These are phyloP conservation scores for Orbilia ellipsospora DNA, from an alignment of 2,329 filamentous ascomycete genomes.

Conservation along the genomic window DNA sequence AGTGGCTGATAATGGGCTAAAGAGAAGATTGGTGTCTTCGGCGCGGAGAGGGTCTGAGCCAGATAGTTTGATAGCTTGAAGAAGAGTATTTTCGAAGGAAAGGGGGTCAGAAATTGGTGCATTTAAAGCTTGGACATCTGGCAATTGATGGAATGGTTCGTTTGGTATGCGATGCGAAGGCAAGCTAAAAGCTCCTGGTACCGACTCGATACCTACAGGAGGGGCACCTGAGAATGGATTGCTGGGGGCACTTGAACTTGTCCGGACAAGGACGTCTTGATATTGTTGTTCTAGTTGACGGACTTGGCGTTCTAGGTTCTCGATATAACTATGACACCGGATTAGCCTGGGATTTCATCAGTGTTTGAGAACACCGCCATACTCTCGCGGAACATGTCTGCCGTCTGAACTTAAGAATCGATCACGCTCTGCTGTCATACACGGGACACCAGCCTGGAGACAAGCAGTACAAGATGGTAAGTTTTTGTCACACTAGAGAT, in stretches of 20 bases:
- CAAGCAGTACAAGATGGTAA: constrained; percentile 47
- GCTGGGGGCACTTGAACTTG: constrained; percentile 1
- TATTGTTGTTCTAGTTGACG: constrained; percentile 32
- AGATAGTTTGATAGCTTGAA: constrained; percentile 44
- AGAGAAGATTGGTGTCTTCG: constrained; percentile 42
- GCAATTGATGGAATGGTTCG: background rate
- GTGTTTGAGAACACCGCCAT: background rate
- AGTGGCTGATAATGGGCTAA: constrained; percentile 25
- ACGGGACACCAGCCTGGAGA: constrained; percentile 42
- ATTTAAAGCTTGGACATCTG: background rate
- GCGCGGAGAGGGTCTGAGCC: constrained; percentile 50
- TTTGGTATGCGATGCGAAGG: background rate
- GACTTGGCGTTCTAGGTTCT: constrained; percentile 29
- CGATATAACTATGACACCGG: constrained; percentile 27
- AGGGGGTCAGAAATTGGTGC: constrained; percentile 29
- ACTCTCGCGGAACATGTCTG: constrained; percentile 42
- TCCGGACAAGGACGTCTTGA: constrained; percentile 25
- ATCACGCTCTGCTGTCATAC: constrained; percentile 50
- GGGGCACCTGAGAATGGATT: constrained; percentile 12
- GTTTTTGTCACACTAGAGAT: constrained; percentile 42
- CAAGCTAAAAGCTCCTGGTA: constrained; percentile 5
- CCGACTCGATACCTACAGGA: constrained; percentile 37
- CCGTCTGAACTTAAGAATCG: constrained; percentile 32
- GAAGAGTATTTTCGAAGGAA: constrained; percentile 44
- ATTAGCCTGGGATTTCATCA: background rate